A percentile compares a stretch with the other conserved stretches of the same genome.
Conservation (phyloP, 306 rosid species). For the Prunus salicina region DNA sequence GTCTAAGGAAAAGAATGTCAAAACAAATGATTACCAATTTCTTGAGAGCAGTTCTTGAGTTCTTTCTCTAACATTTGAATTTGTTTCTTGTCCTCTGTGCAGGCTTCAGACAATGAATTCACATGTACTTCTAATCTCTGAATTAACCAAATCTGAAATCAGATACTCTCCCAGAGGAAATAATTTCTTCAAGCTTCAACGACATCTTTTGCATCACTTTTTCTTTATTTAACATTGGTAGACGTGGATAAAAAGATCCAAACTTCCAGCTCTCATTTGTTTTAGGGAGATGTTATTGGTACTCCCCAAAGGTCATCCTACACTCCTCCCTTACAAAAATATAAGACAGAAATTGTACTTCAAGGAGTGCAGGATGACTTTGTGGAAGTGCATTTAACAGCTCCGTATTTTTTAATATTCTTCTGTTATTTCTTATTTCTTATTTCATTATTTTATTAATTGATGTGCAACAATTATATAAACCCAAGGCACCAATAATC, state of each 20-base stretch:
- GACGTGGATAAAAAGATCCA: not conserved
- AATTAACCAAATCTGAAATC: constrained; percentile 32
- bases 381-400: no score
- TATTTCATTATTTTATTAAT: no score
- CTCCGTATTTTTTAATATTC: no score
- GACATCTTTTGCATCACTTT: not conserved
- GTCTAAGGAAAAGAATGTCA: not conserved
- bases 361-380: no score
- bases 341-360: no score
- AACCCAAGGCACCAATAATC: not conserved
- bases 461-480: no score
- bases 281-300: no score
- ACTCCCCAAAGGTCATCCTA: no score
- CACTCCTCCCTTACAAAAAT: no score
- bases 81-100: constrained; percentile 54
- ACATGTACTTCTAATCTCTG: constrained; percentile 61
- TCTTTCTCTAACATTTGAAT: constrained; percentile 66
- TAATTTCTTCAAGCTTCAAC: not conserved
- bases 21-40: constrained; percentile 56
- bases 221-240: not conserved
- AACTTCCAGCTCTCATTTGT: not conserved
- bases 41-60: constrained; percentile 78
- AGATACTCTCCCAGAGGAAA: constrained; percentile 9
- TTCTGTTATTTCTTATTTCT: no score
- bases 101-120: constrained; percentile 47